These are phyloP conservation scores for Diatrype stigma DNA, from an alignment of 2,329 filamentous ascomycete genomes.

Conservation along the genomic window DNA sequence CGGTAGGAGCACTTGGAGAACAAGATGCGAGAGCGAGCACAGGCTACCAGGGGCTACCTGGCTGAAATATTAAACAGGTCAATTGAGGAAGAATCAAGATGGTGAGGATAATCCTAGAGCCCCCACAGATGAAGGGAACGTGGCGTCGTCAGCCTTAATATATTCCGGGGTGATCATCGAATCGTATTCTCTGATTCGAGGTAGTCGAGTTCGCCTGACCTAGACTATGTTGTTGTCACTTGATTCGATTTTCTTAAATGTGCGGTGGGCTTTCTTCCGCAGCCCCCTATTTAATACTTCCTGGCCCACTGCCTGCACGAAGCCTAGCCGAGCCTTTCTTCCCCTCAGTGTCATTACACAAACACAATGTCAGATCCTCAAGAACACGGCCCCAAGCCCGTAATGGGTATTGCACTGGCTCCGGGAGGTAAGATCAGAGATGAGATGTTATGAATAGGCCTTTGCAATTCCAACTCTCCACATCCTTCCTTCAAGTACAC, in stretches of 20 bases:
- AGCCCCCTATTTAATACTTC: too few relatives aligned
- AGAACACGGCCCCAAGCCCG: not conserved
- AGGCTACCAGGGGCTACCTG: too few relatives aligned
- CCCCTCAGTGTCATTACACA: not conserved
- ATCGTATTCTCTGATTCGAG: not conserved
- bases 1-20: too few relatives aligned
- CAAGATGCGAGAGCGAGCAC: too few relatives aligned
- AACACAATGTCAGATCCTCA: not conserved
- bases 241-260: not conserved
- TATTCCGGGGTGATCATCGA: not conserved
- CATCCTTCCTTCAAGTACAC: too few relatives aligned
- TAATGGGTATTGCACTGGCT: not conserved
- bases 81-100: too few relatives aligned
- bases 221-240: not conserved
- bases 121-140: too few relatives aligned
- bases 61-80: too few relatives aligned
- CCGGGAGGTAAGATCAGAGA: not conserved
- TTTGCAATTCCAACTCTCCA: too few relatives aligned
- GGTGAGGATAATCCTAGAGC: too few relatives aligned
- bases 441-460: too few relatives aligned
- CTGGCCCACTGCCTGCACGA: not conserved
- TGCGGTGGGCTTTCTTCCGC: too few relatives aligned
- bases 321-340: not conserved
- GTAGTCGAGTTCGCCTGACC: not conserved
- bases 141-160: not conserved